A percentile compares a stretch with the other conserved stretches of the same genome.
These are phyloP conservation scores for Leptomonas seymouri DNA, from an alignment of 208 protist species.

Conservation along the genomic window DNA sequence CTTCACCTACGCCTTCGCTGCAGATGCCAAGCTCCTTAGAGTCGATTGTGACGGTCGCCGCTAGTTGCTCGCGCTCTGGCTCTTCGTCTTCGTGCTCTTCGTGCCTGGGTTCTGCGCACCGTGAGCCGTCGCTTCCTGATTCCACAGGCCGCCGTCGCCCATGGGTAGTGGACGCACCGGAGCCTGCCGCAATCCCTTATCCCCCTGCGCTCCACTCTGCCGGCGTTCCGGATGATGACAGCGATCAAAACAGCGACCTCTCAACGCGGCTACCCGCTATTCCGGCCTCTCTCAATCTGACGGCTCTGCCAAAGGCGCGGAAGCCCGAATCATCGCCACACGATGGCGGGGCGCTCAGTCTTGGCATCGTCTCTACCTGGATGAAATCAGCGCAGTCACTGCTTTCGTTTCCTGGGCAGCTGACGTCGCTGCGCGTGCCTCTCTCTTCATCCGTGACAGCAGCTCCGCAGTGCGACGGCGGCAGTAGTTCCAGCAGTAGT, in stretches of 20 bases:
- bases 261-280: neutral
- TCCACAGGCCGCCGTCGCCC: neutral
- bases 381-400: constrained; percentile 5
- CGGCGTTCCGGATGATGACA: neutral
- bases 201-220: neutral
- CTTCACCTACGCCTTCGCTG: neutral
- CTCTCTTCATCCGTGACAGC: neutral
- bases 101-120: neutral
- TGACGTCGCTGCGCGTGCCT: constrained; percentile 14
- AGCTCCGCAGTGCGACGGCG: neutral
- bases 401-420: neutral
- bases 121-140: neutral
- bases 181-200: neutral
- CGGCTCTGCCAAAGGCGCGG: constrained; percentile 3
- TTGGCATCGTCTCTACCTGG: constrained; percentile 1
- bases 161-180: neutral
- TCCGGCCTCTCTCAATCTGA: constrained; percentile 1
- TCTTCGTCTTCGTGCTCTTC: neutral
- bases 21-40: neutral
- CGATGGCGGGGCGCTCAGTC: neutral
- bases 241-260: neutral
- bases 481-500: neutral
- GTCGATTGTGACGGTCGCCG: neutral
- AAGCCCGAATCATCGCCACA: neutral
- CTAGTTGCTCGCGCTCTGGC: neutral